A percentile compares a stretch with the other conserved stretches of the same genome.
These are phyloP conservation scores for Bondarzewia mesenterica DNA, from an alignment of 1,284 basidiomycete species.

Conservation along the genomic window DNA sequence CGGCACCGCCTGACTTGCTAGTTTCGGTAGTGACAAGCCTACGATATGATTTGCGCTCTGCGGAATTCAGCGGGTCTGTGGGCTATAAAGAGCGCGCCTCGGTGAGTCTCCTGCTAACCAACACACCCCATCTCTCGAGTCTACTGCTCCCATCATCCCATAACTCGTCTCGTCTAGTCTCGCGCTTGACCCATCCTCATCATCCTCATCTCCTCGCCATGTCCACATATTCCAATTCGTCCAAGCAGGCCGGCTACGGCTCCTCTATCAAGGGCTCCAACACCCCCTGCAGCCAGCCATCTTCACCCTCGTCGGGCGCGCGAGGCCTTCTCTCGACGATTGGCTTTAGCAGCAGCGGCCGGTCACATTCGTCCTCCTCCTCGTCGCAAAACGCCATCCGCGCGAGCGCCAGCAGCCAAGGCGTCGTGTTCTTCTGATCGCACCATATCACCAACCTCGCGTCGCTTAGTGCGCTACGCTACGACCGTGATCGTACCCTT, in stretches of 20 bases:
- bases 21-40: no score
- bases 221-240: conserved; percentile 6
- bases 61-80: no score
- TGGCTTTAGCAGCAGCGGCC: conserved; percentile 9
- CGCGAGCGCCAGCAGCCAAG: conserved; percentile 17
- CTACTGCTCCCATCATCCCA: no score
- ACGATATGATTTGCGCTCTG: no score
- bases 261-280: not conserved
- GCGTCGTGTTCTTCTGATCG: conserved; percentile 21
- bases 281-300: no score
- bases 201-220: conserved; percentile 6
- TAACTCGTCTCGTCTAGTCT: not conserved
- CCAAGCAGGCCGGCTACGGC: conserved; percentile 16
- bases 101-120: no score
- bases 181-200: not conserved
- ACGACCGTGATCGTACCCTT: no score
- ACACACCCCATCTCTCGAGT: no score
- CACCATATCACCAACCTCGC: no score
- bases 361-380: conserved; percentile 9
- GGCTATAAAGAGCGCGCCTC: no score
- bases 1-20: no score
- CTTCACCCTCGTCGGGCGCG: not conserved
- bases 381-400: conserved; percentile 19
- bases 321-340: conserved; percentile 11
- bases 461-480: no score